Conservation (phyloP, 768 basidiomycete species). For the Tulasnella sp. region DNA sequence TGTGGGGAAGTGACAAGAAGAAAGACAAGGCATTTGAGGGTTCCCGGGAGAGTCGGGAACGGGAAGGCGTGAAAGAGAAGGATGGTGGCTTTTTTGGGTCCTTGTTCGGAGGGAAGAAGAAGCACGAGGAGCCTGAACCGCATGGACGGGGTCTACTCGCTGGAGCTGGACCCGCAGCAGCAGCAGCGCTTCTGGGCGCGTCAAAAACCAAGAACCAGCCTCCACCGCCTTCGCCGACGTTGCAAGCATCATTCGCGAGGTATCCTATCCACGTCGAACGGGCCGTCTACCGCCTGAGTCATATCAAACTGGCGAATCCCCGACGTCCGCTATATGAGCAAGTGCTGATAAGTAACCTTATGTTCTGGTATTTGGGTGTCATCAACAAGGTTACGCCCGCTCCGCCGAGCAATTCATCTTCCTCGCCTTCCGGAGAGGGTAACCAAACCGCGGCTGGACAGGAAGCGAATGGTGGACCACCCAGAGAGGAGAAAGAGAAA, state of each 20-base stretch:
- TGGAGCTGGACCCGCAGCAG: constrained; percentile 75
- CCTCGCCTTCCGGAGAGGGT: constrained; percentile 19
- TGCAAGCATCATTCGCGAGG: constrained; percentile 40
- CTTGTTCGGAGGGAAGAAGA: constrained; percentile 71
- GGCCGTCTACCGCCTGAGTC: constrained; percentile 91
- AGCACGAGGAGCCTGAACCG: constrained; percentile 56
- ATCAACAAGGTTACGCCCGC: constrained; percentile 76
- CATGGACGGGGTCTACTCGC: constrained; percentile 24
- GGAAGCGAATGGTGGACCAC: constrained; percentile 32
- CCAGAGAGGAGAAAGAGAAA: constrained; percentile 22
- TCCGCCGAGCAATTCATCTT: constrained; percentile 26
- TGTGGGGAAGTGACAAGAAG: constrained; percentile 59
- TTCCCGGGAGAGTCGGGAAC: constrained; percentile 16
- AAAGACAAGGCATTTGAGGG: constrained; percentile 35
- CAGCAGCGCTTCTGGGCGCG: constrained; percentile 71
- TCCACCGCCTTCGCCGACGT: constrained; percentile 2
- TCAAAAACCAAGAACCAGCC: constrained; percentile 52
- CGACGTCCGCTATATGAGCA: constrained; percentile 94
- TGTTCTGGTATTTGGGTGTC: constrained; percentile 99
- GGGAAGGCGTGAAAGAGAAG: constrained; percentile 46
- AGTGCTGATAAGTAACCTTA: constrained; percentile 81
- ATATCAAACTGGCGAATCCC: constrained; percentile 98
- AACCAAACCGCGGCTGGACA: constrained; percentile 5
- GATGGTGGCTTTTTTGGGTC: constrained; percentile 86
- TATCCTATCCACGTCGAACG: constrained; percentile 98